These are phyloP conservation scores for Bothriochloa decipiens DNA, from an alignment of 176 grass and related monocot species.

Conservation along the genomic window DNA sequence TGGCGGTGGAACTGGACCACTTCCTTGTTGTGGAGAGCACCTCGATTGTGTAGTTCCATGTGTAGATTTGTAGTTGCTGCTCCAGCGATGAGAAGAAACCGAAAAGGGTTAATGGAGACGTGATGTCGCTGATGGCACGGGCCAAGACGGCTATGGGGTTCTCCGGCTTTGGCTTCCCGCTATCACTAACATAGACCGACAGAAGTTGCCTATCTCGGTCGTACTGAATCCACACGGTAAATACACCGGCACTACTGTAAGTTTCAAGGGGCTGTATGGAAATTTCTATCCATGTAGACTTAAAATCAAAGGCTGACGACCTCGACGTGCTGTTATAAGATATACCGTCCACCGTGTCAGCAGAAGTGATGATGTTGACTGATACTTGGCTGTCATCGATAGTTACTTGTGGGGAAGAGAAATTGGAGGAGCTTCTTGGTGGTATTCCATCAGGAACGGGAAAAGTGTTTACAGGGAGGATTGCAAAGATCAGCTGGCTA, in stretches of 20 bases:
- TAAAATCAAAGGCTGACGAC: too few species aligned
- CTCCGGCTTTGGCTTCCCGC: not conserved
- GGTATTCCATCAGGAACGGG: too few species aligned
- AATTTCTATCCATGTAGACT: not conserved
- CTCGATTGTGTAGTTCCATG: not conserved
- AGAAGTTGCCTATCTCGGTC: not conserved
- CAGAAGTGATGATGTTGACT: not conserved
- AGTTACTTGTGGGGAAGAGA: not conserved
- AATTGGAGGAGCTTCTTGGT: not conserved
- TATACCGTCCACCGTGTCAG: too few species aligned
- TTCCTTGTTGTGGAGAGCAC: too few species aligned
- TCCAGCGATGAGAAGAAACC: not conserved
- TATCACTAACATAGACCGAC: not conserved
- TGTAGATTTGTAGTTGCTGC: not conserved
- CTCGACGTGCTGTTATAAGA: too few species aligned
- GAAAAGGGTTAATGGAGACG: not conserved
- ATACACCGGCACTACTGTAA: too few species aligned
- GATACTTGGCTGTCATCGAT: not conserved
- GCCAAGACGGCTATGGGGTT: not conserved
- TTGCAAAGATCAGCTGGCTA: not conserved
- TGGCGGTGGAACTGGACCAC: not conserved
- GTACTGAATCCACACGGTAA: not conserved
- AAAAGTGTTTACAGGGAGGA: not conserved
- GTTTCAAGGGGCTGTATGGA: not conserved
- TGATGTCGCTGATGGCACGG: not conserved